A percentile compares a stretch with the other conserved stretches of the same genome.
These are phyloP conservation scores for Orychophragmus violaceus DNA, from an alignment of 345 rosid species.

Conservation along the genomic window DNA sequence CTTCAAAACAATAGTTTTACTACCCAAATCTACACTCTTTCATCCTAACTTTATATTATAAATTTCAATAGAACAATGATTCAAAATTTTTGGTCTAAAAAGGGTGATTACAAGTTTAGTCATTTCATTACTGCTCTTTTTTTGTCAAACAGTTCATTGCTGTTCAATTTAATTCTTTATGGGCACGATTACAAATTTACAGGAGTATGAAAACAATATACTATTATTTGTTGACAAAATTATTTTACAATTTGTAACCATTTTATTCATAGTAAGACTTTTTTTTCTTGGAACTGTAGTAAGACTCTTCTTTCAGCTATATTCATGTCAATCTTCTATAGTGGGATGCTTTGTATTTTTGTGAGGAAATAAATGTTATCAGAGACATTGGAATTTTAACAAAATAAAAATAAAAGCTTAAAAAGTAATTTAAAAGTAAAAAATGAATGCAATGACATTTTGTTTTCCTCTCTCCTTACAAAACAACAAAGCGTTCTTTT, in stretches of 20 bases:
- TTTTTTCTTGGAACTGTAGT: constrained; percentile 11
- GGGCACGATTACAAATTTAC: too few species aligned
- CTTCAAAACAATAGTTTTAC: not conserved
- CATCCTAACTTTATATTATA: too few species aligned
- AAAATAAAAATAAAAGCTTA: not conserved
- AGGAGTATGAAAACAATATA: too few species aligned
- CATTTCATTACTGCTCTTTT: too few species aligned
- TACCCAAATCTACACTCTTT: not conserved
- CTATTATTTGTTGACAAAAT: too few species aligned
- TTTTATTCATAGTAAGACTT: constrained; percentile 4
- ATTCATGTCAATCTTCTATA: not conserved
- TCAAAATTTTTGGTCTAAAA: too few species aligned
- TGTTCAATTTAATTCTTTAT: too few species aligned
- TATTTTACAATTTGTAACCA: not conserved
- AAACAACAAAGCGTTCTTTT: constrained; percentile 13
- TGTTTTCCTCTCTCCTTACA: constrained; percentile 5
- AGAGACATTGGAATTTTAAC: not conserved
- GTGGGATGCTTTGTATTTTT: constrained; percentile 1
- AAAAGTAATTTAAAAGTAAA: not conserved
- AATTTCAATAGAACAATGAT: too few species aligned
- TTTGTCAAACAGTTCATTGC: too few species aligned
- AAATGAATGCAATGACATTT: constrained; percentile 20
- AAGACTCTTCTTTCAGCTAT: not conserved
- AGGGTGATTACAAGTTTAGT: too few species aligned
- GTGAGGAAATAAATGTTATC: not conserved